Conservation (phyloP, 2,329 filamentous ascomycete genomes). For the Onygenales sp. region DNA sequence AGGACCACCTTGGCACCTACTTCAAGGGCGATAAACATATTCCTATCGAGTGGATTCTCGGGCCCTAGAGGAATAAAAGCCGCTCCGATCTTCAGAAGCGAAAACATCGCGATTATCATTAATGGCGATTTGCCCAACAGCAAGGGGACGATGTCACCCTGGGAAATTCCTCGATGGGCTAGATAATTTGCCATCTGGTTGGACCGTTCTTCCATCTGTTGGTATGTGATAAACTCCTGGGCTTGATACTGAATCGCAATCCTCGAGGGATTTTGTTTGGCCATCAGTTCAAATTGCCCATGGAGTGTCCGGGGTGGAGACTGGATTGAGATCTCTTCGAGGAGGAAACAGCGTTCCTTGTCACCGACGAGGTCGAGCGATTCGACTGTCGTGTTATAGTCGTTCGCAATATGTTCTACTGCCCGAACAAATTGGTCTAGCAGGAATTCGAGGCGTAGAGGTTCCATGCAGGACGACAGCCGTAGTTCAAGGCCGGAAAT, state of each 20-base stretch:
- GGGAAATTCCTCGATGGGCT: conserved; percentile 17
- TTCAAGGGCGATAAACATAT: conserved; percentile 53
- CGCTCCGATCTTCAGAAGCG: conserved; percentile 58
- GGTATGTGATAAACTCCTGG: neutral
- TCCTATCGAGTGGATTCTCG: conserved; percentile 52
- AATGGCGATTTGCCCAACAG: conserved; percentile 19
- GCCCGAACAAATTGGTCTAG: neutral
- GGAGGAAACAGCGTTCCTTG: neutral
- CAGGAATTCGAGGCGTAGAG: neutral
- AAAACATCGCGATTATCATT: conserved; percentile 17
- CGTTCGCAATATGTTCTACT: neutral
- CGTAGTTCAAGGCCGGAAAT: neutral
- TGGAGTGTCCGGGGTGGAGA: neutral
- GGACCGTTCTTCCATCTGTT: conserved; percentile 2
- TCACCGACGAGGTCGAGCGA: neutral
- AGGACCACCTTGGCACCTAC: conserved; percentile 44
- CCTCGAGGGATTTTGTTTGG: neutral
- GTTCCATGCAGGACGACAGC: neutral
- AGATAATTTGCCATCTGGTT: conserved; percentile 3
- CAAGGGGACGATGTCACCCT: conserved; percentile 15
- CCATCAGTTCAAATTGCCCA: neutral
- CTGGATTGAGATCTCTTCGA: neutral
- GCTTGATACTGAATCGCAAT: neutral
- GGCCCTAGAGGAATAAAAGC: conserved; percentile 70
- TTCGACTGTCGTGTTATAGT: neutral